Percentiles rank a stretch among this genome's conserved stretches.
Evolutionary conservation across 441 rosid species (phyloP).

Genomic region (Adansonia grandidieri): DNA sequence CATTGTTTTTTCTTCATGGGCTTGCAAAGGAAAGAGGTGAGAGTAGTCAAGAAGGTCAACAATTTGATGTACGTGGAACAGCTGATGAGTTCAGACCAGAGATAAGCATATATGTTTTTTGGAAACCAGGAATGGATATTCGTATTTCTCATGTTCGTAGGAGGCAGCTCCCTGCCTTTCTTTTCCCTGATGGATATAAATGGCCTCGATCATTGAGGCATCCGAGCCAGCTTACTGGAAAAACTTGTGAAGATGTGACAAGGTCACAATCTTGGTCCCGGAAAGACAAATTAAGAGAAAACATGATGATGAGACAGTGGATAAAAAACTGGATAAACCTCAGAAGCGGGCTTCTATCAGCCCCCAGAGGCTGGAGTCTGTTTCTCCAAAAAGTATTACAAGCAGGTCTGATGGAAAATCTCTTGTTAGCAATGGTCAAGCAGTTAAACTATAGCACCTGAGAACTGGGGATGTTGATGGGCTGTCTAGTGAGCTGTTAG

Average conservation of each 20-base stretch:
- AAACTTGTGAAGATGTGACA: constrained; percentile 52
- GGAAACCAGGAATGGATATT: constrained; percentile 81
- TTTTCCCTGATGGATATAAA: constrained; percentile 74
- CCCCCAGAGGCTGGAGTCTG: constrained; percentile 48
- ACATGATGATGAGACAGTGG: constrained; percentile 46
- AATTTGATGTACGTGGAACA: constrained; percentile 70
- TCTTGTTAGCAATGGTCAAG: constrained; percentile 36
- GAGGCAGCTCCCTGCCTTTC: constrained; percentile 66
- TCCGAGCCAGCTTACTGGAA: constrained; percentile 48
- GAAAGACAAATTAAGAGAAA: constrained; percentile 67
- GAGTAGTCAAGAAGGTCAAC: constrained; percentile 68
- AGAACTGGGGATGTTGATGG: constrained; percentile 28
- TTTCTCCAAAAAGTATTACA: constrained; percentile 56
- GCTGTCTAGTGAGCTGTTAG: constrained; percentile 38
- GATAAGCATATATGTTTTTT: constrained; percentile 56
- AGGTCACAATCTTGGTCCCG: constrained; percentile 45
- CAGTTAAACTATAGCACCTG: constrained; percentile 25
- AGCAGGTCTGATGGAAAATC: constrained; percentile 43
- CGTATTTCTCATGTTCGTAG: constrained; percentile 69
- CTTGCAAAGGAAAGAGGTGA: constrained; percentile 68
- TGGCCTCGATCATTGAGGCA: constrained; percentile 64
- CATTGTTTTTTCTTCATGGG: constrained; percentile 76
- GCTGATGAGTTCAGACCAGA: constrained; percentile 69
- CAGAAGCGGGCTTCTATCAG: constrained; percentile 60
- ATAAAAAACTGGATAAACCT: constrained; percentile 48